Percentiles rank a stretch among this genome's conserved stretches.
These are phyloP conservation scores for Mentha longifolia DNA, from an alignment of 257 asterid species.

Conservation along the genomic window DNA sequence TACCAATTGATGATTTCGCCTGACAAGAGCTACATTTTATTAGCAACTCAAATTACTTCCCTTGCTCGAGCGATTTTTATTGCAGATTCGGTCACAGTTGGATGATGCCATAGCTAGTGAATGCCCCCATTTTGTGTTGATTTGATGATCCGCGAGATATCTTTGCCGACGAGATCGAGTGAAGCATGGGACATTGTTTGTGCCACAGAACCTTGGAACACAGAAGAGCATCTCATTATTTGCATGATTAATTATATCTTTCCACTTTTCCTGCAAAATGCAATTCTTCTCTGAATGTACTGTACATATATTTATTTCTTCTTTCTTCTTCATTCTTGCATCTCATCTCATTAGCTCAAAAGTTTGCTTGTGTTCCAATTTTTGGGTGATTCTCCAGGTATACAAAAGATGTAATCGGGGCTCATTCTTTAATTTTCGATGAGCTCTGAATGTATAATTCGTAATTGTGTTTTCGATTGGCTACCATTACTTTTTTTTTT, in stretches of 20 bases:
- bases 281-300: neutral
- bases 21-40: neutral
- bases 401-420: neutral
- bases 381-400: slow-evolving; percentile 7
- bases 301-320: slow-evolving; percentile 24
- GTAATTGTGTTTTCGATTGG: neutral
- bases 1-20: neutral
- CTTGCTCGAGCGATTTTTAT: slow-evolving; percentile 16
- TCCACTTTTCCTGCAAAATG: neutral
- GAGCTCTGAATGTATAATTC: neutral
- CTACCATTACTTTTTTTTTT: neutral
- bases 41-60: neutral
- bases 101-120: slow-evolving; percentile 94
- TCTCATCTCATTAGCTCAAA: neutral
- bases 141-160: slow-evolving; percentile 86
- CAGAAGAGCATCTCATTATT: slow-evolving; percentile 73
- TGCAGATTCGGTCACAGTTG: slow-evolving; percentile 88
- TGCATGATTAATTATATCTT: slow-evolving; percentile 37
- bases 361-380: neutral
- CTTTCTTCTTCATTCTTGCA: neutral
- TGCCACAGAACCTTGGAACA: slow-evolving; percentile 56
- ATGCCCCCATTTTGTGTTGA: slow-evolving; percentile 95
- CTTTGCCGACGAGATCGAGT: slow-evolving; percentile 69
- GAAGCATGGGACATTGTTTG: slow-evolving; percentile 88
- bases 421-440: neutral